These are phyloP conservation scores for Scutellaria baicalensis DNA, from an alignment of 257 asterid species.

Conservation along the genomic window DNA sequence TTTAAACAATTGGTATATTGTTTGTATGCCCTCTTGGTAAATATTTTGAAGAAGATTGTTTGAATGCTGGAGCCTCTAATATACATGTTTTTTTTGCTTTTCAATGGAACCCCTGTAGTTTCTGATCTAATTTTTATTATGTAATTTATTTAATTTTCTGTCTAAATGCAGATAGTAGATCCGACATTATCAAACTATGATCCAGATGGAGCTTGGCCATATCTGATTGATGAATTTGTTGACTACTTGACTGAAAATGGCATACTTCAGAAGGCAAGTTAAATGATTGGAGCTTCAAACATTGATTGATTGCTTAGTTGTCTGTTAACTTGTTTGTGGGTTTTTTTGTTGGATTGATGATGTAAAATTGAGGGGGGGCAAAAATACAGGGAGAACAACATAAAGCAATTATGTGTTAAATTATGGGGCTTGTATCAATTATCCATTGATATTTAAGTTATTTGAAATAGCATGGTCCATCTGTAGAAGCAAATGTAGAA, in stretches of 20 bases:
- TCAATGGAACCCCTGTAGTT: neutral
- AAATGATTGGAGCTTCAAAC: conserved; percentile 62
- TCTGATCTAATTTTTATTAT: neutral
- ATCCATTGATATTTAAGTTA: conserved; percentile 12
- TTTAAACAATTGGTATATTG: too few species aligned
- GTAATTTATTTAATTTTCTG: neutral
- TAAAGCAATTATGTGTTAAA: conserved; percentile 15
- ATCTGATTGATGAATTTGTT: conserved; percentile 93
- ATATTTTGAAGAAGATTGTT: neutral
- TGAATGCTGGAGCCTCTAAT: neutral
- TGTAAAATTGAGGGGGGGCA: conserved; percentile 15
- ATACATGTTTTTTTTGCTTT: neutral
- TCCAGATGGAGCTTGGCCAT: conserved; percentile 99
- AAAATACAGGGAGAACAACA: neutral
- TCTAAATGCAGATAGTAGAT: conserved; percentile 66
- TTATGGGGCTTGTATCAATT: conserved; percentile 17
- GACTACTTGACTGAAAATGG: conserved; percentile 77
- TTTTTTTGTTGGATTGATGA: conserved; percentile 13
- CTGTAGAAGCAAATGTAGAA: conserved; percentile 3
- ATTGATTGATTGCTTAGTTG: conserved; percentile 19
- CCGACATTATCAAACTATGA: conserved; percentile 84
- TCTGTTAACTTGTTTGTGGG: conserved; percentile 4
- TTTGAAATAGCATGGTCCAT: conserved; percentile 12
- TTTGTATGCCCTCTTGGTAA: neutral
- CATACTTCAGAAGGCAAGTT: conserved; percentile 52